Evolutionary conservation across 2,329 filamentous ascomycete species (phyloP), one percentile per base, ranked within the genome.

Genomic region (Fusarium begoniae): DNA sequence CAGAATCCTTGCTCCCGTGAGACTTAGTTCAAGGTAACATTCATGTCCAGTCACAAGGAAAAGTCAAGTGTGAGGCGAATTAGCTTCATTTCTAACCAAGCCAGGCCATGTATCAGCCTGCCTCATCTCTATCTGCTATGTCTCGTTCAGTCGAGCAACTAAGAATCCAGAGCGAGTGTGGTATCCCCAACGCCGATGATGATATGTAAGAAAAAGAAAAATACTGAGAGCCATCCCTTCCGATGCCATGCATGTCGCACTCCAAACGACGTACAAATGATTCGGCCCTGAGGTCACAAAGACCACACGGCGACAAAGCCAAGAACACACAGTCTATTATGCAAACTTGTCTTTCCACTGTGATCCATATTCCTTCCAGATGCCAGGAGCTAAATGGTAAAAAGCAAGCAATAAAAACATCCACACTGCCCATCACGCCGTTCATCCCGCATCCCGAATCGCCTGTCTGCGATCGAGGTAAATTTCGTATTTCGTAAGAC

Each of bases 81-180:
- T 73, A 87, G 85, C 74, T 87, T 85, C n/a, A 72, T 79, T 55
- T 75, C 75, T 72, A 71, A 74, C 61, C 50, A 75, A 54, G 71
- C 50, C 50, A 70, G 64, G 50, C 71, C 45, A 45, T 58, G 48
- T 22, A 57, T 37, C 54, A 48, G 65, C 67, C 72, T 69, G 56
- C 68, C 68, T 71, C 65, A 47, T 48, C 59, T 75, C 72, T 75
- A 75, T 78, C 63, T 75, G 62, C 44, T 70, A 53, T 61, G 41
- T 59, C 73, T 61, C 66, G 61, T 61, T 51, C 69, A 43, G 54
- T 41, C 44, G 58, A 51, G 41, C 48, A 57, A 51, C 22, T 61
- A 62, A 58, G 54, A 64, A 73, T 50, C 62, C 66, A 62, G 70
- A 78, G 73, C 75, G 77, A 78, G 72, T 77, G 77, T 78, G 76